phyloP scores from a whole-genome alignment of 2,329 filamentous ascomycete species.

The Ceratocystis colombiana region DNA sequence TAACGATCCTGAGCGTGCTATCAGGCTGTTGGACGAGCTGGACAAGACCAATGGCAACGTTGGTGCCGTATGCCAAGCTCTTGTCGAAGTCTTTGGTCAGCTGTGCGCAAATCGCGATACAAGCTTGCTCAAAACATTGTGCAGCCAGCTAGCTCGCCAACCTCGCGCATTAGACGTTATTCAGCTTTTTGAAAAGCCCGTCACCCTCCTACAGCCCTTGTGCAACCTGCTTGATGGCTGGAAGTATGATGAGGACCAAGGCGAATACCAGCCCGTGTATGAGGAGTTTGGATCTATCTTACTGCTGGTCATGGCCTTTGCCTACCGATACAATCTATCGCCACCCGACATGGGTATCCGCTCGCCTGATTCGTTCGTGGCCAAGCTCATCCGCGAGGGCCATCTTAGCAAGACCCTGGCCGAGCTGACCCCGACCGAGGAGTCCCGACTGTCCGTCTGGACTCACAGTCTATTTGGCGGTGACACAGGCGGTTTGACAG shows the following conservation, averaged over 20 bases:
- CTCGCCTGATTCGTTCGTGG: conserved; percentile 54
- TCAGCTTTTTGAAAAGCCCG: conserved; percentile 61
- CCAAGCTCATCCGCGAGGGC: conserved; percentile 52
- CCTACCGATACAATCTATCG: conserved; percentile 62
- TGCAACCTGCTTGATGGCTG: conserved; percentile 68
- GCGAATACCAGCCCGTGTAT: conserved; percentile 74
- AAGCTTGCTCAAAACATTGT: conserved; percentile 66
- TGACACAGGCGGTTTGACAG: conserved; percentile 61
- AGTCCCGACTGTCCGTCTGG: conserved; percentile 60
- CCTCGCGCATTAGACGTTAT: conserved; percentile 64
- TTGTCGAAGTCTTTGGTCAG: conserved; percentile 59
- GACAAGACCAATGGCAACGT: conserved; percentile 89
- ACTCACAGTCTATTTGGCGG: conserved; percentile 66
- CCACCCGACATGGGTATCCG: conserved; percentile 53
- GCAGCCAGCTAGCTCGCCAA: conserved; percentile 61
- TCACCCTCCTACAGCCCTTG: conserved; percentile 60
- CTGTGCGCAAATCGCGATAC: conserved; percentile 66
- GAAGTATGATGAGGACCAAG: conserved; percentile 73
- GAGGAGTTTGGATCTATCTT: conserved; percentile 75
- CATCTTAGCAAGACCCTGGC: conserved; percentile 47
- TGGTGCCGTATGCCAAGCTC: conserved; percentile 69
- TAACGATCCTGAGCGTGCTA: conserved; percentile 62
- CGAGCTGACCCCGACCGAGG: conserved; percentile 55
- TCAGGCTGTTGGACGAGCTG: conserved; percentile 67
- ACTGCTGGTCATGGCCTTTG: conserved; percentile 61